phyloP scores from a whole-genome alignment of 2,329 filamentous ascomycete species.

The Sordariomycetes sp. region DNA sequence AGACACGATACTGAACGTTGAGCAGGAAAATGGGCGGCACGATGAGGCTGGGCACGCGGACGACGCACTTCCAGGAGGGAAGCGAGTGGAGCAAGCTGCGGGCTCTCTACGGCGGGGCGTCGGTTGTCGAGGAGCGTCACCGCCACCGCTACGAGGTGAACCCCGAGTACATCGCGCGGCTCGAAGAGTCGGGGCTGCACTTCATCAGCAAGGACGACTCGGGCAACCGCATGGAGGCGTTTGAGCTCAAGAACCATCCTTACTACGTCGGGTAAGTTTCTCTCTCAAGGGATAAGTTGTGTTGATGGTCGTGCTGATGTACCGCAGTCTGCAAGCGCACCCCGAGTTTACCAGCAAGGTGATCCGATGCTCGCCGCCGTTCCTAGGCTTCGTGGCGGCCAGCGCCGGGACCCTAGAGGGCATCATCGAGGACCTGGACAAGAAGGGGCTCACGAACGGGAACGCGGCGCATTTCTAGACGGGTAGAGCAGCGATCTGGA shows the following conservation, averaged over 20 bases:
- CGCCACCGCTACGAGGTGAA: constrained; percentile 89
- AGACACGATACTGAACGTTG: constrained; percentile 26
- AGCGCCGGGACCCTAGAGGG: constrained; percentile 54
- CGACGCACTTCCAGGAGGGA: constrained; percentile 63
- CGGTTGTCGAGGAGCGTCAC: constrained; percentile 61
- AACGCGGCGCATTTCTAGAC: neutral
- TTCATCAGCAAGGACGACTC: constrained; percentile 75
- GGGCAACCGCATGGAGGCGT: constrained; percentile 70
- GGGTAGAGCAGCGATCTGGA: neutral
- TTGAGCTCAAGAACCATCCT: constrained; percentile 74
- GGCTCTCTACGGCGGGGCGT: constrained; percentile 54
- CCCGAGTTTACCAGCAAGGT: constrained; percentile 77
- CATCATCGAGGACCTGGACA: constrained; percentile 18
- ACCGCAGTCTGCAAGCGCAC: constrained; percentile 63
- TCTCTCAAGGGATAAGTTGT: neutral
- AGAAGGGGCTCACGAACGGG: constrained; percentile 5
- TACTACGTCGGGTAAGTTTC: constrained; percentile 52
- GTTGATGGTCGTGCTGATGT: neutral
- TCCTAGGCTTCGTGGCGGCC: constrained; percentile 77
- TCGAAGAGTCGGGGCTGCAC: constrained; percentile 58
- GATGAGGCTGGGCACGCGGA: constrained; percentile 72
- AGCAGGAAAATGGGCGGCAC: constrained; percentile 74
- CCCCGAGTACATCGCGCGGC: constrained; percentile 58
- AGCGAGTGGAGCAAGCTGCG: constrained; percentile 73
- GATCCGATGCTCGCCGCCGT: constrained; percentile 57